Conservation (phyloP, 176 grass and related monocot genomes). For the Echinochloa phyllopogon region DNA sequence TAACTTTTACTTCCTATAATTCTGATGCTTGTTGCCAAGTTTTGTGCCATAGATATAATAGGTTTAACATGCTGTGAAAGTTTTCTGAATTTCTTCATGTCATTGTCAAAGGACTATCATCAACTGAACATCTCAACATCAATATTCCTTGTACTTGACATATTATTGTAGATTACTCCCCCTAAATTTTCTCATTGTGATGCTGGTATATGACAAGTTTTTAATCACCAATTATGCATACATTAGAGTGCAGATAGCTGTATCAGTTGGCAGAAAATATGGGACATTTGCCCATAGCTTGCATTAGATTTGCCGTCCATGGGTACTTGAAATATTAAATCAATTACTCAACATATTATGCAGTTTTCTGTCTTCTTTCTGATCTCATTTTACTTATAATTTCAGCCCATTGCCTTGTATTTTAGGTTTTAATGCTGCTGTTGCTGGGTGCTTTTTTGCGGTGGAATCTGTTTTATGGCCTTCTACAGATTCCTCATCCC, state of each 20-base stretch:
- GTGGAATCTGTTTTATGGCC: conserved; percentile 98
- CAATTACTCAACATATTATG: conserved; percentile 2
- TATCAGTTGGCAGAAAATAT: background rate
- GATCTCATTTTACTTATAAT: conserved; percentile 65
- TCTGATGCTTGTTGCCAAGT: background rate
- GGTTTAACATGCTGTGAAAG: background rate
- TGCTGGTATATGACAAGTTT: background rate
- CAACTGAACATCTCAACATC: background rate
- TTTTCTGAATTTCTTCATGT: conserved; percentile 23
- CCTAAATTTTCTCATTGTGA: background rate
- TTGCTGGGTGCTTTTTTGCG: conserved; percentile 94
- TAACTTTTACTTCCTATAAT: conserved; percentile 37
- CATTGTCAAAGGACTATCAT: background rate
- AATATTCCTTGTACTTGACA: background rate
- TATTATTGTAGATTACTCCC: background rate
- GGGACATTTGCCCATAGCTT: background rate
- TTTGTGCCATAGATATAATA: conserved; percentile 9
- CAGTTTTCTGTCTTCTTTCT: conserved; percentile 33
- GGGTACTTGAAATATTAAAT: conserved; percentile 3
- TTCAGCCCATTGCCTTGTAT: conserved; percentile 58
- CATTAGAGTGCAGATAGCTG: background rate
- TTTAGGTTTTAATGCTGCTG: conserved; percentile 99
- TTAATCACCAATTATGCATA: background rate
- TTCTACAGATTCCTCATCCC: conserved; percentile 63
- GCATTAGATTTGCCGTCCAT: conserved; percentile 1